Conservation (phyloP, 2,329 filamentous ascomycete genomes). For the Endothia cerciana region DNA sequence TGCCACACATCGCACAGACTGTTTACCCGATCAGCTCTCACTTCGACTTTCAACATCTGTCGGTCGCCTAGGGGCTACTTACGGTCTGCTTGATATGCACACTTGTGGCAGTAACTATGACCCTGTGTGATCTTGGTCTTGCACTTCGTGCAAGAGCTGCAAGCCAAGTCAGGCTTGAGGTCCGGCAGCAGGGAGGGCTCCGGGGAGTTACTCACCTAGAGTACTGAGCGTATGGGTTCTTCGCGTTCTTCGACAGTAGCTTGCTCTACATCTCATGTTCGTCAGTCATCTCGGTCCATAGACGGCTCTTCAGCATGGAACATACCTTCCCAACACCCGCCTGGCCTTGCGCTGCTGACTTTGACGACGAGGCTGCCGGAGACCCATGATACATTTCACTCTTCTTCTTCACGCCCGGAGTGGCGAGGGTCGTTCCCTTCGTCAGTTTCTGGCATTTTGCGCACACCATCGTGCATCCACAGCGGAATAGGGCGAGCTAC, state of each 20-base stretch:
- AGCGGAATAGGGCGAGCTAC: not conserved
- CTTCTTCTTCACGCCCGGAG: slow-evolving; percentile 69
- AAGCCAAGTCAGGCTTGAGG: not conserved
- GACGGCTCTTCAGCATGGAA: not conserved
- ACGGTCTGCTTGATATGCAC: slow-evolving; percentile 66
- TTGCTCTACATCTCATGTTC: slow-evolving; percentile 54
- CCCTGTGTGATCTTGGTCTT: slow-evolving; percentile 67
- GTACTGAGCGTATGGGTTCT: slow-evolving; percentile 69
- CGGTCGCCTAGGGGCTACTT: slow-evolving; percentile 33
- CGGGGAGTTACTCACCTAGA: slow-evolving; percentile 42
- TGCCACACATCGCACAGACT: slow-evolving; percentile 69
- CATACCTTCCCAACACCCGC: slow-evolving; percentile 64
- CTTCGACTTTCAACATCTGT: slow-evolving; percentile 2
- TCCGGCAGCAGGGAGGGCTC: not conserved
- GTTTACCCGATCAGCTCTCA: slow-evolving; percentile 5
- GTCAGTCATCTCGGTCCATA: not conserved
- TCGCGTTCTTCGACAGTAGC: slow-evolving; percentile 64
- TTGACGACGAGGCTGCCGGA: slow-evolving; percentile 49
- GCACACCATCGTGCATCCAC: slow-evolving; percentile 61
- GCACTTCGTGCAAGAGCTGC: slow-evolving; percentile 61
- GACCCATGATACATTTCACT: slow-evolving; percentile 69
- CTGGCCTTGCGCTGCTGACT: slow-evolving; percentile 58
- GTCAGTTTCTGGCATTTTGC: slow-evolving; percentile 65
- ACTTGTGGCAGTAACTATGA: slow-evolving; percentile 62
- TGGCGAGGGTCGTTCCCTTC: slow-evolving; percentile 64